These are phyloP conservation scores for Colletotrichum echinochloae DNA, from an alignment of 2,329 filamentous ascomycete species.

Conservation along the genomic window DNA sequence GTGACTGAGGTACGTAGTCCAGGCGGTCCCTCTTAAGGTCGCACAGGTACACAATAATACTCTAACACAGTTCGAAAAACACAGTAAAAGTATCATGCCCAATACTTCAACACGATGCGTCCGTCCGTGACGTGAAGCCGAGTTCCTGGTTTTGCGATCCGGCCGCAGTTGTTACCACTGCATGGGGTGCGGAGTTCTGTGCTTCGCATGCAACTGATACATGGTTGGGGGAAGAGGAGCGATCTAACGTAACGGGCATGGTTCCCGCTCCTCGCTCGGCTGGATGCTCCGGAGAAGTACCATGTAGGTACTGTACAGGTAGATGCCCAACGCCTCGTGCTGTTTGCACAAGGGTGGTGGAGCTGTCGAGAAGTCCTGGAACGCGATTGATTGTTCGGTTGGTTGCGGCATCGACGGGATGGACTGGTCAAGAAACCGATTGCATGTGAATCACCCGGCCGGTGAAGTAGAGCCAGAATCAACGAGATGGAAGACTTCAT, in stretches of 20 bases:
- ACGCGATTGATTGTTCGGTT: neutral
- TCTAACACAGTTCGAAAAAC: no score
- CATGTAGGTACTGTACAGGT: no score
- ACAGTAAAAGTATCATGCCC: no score
- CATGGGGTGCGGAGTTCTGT: conserved; percentile 2
- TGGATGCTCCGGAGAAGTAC: conserved; percentile 11
- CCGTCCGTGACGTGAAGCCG: conserved; percentile 26
- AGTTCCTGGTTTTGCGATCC: conserved; percentile 26
- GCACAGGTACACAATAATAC: no score
- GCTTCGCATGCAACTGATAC: conserved; percentile 36
- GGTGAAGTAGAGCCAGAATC: neutral
- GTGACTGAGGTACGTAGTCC: no score
- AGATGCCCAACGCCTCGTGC: conserved; percentile 16
- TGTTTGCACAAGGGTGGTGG: neutral
- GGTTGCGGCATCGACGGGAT: conserved; percentile 19
- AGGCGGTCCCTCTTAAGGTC: no score
- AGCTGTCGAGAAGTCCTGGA: neutral
- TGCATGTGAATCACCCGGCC: neutral
- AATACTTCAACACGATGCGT: no score
- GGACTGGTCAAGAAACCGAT: conserved; percentile 6
- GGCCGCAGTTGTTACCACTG: conserved; percentile 15
- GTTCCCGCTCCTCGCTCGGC: conserved; percentile 20
- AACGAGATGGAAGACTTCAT: conserved; percentile 5
- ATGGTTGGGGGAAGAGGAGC: conserved; percentile 7
- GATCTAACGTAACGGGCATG: conserved; percentile 35